Base-by-base conservation (phyloP, 1,284 basidiomycete genomes). In the Volvariella volvacea region DNA sequence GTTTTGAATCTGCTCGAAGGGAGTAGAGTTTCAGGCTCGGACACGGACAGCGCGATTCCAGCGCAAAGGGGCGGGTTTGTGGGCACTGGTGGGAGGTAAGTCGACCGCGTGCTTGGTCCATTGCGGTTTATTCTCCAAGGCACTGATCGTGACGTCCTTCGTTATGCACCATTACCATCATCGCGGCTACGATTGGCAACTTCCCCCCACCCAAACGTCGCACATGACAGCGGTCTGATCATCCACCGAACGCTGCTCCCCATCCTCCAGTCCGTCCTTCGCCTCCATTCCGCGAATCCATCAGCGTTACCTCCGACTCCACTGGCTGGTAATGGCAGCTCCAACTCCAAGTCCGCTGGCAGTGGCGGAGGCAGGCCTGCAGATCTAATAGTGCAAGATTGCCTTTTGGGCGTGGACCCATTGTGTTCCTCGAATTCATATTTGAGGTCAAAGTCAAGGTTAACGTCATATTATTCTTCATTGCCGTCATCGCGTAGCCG, bases 331-430 rank as follows among this genome's bases (percentile, higher is more conserved):
- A n/a, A n/a, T 51, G 22, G 49, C 57, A 16, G 28, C 47, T 22
- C 56, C 48, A 15, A n/a, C n/a, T n/a, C n/a, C n/a, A n/a, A n/a
- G n/a, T n/a, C n/a, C n/a, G n/a, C n/a, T n/a, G n/a, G n/a, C n/a
- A n/a, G n/a, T n/a, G n/a, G n/a, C n/a, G n/a, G n/a, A n/a, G n/a
- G n/a, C n/a, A 59, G 66, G 34, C 62, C 68, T 10, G 53, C 65
- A n/a, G 70, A 69, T 33, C 47, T 68, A n/a, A 53, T 69, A 22
- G 55, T 69, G 41, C 69, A 71, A 46, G 68, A 71, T 36, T 71
- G 66, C 47, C 55, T 71, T 19, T 51, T 67, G 4, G 68, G 67
- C 2, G 31, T 34, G 3, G 63, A 69, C 48, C 61, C 64, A 1
- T 41, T 67, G 1, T 69, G 66, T 45, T 58, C 65, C 7, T 47